phyloP scores from a whole-genome alignment of 257 asterid genomes.

The Nicotiana tomentosiformis region DNA sequence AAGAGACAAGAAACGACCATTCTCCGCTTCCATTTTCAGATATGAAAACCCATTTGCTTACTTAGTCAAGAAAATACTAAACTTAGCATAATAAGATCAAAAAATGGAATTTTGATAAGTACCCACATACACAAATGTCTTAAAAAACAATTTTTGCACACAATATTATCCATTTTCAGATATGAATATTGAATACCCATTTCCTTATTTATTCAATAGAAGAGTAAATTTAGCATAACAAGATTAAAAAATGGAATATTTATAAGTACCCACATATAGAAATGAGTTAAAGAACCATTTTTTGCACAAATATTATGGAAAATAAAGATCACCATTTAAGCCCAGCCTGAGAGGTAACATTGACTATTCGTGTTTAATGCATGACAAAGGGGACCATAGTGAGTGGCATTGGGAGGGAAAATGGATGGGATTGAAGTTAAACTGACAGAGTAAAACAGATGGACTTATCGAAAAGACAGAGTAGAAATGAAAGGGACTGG shows the following conservation, averaged over 20 bases:
- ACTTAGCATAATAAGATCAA: neutral
- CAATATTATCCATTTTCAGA: neutral
- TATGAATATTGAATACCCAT: neutral
- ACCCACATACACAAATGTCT: neutral
- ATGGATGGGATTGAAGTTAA: neutral
- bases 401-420: neutral
- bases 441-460: neutral
- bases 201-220: neutral
- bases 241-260: neutral
- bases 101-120: neutral
- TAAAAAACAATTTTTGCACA: neutral
- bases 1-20: neutral
- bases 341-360: constrained; percentile 1
- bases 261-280: neutral
- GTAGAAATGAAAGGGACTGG: constrained; percentile 6
- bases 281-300: neutral
- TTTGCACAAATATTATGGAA: neutral
- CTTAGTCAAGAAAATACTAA: neutral
- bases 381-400: neutral
- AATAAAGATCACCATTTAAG: neutral
- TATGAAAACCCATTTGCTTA: neutral
- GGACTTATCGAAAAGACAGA: neutral
- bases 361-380: neutral
- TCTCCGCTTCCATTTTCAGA: neutral
- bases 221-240: neutral